A percentile compares a stretch with the other conserved stretches of the same genome.
Evolutionary conservation across 768 basidiomycete species (phyloP).

Genomic region (Pleurotus tuber-regium): DNA sequence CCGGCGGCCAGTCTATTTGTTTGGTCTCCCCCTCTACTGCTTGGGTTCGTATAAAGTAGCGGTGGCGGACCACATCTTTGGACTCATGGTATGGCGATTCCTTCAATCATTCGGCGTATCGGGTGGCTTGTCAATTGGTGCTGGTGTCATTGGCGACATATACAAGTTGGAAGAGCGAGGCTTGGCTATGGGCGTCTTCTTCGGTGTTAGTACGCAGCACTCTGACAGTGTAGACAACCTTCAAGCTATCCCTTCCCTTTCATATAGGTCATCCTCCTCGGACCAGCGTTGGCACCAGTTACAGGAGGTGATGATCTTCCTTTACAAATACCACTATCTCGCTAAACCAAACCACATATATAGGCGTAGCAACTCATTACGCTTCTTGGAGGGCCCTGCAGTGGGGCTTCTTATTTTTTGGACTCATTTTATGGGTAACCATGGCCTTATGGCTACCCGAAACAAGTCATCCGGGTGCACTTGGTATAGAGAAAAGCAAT

Average conservation of each 20-base stretch:
- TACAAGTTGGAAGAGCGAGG: constrained; percentile 62
- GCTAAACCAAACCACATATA: constrained; percentile 10
- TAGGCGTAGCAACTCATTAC: constrained; percentile 53
- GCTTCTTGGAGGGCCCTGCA: constrained; percentile 69
- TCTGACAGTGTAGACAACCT: no score
- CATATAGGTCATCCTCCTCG: constrained; percentile 53
- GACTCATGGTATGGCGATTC: constrained; percentile 59
- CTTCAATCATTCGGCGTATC: constrained; percentile 66
- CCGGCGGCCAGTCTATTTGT: constrained; percentile 57
- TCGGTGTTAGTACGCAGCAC: constrained; percentile 36
- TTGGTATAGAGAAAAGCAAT: constrained; percentile 47
- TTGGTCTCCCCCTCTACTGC: constrained; percentile 54
- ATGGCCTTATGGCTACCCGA: constrained; percentile 55
- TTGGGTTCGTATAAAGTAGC: constrained; percentile 63
- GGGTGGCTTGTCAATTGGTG: constrained; percentile 50
- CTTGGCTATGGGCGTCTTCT: constrained; percentile 57
- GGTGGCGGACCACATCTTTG: constrained; percentile 34
- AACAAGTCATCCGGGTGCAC: constrained; percentile 59
- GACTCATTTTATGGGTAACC: constrained; percentile 34
- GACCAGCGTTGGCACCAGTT: constrained; percentile 60
- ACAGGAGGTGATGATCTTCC: constrained; percentile 39
- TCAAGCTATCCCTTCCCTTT: no score
- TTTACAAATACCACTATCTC: not conserved
- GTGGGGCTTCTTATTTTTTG: constrained; percentile 36
- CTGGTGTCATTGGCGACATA: constrained; percentile 64